These are phyloP conservation scores for Gymnopilus junonius DNA, from an alignment of 768 basidiomycete species.

Conservation along the genomic window DNA sequence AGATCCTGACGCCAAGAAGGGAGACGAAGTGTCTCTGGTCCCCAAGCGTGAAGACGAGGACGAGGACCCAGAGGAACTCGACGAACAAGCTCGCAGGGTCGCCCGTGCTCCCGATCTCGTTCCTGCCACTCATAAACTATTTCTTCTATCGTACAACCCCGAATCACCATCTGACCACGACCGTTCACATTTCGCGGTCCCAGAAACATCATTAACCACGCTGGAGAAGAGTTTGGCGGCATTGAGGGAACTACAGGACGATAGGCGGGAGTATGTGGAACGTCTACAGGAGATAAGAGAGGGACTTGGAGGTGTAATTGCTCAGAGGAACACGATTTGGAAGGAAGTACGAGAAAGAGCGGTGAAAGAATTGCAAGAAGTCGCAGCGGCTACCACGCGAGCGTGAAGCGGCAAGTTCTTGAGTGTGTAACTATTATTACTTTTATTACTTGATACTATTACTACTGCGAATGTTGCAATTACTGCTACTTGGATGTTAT, in stretches of 20 bases:
- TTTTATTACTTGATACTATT: background rate
- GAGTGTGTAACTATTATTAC: background rate
- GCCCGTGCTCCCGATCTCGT: constrained; percentile 70
- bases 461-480: background rate
- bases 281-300: constrained; percentile 85
- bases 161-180: constrained; percentile 54
- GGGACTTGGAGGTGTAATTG: constrained; percentile 72
- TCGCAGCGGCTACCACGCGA: constrained; percentile 44
- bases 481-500: background rate
- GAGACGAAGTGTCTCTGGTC: constrained; percentile 46
- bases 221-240: constrained; percentile 77
- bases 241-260: constrained; percentile 82
- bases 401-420: constrained; percentile 5
- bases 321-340: constrained; percentile 79
- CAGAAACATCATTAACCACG: constrained; percentile 68
- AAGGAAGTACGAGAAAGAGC: constrained; percentile 74
- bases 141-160: constrained; percentile 56
- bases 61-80: constrained; percentile 49
- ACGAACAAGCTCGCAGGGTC: constrained; percentile 45
- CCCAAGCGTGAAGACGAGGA: constrained; percentile 75
- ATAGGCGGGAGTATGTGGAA: constrained; percentile 86
- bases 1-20: constrained; percentile 49
- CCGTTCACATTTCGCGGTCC: constrained; percentile 64
- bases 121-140: constrained; percentile 67
- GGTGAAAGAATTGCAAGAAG: constrained; percentile 74